Base-by-base conservation (phyloP, 495 filamentous ascomycete species). In the Penicillium paradoxum region DNA sequence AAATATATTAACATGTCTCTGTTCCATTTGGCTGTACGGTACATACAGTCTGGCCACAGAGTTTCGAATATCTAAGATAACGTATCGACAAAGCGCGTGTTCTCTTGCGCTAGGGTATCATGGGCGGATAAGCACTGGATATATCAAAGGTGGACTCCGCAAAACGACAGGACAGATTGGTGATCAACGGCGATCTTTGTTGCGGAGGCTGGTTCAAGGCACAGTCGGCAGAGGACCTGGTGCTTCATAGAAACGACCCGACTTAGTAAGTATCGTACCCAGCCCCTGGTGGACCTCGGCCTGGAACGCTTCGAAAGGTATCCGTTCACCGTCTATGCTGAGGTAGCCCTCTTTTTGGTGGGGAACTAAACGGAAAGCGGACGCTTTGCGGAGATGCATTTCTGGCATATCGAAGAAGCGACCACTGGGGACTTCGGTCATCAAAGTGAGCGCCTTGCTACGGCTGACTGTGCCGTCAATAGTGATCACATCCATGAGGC, bases 251-350 rank as follows among this genome's bases (percentile, higher is more conserved):
- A 79, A 62, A 59, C 77, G 82, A 6, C 79, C 81, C 10, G 74
- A 81, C 62, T 86, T 89, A 21, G 86, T 85, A 41, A 97, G 71
- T 22, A 89, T 85, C 1, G 87, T 90, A n/a, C 89, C 93, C 21
- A 97, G 72, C 0, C 90, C 89, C 41, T 79, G 77, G 71, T 96
- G 89, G 13, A 96, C 73, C 72, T 98, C 93, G 8, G 83, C 89
- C 71, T 98, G 93, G 67, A 96, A 92, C 0, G 88, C 85, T 51
- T 85, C 84, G 59, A 91, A 97, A 1, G 89, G 88, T 10, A 95
- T 73, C 19, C 82, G 74, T 68, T 98, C 93, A 22, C 93, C 93
- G 58, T 98, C 93, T 59, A 98, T 89, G 63, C 90, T 92, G 67
- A 98, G 91, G 69, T 89, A 93, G 4, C 93, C 90, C 42, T 73